phyloP scores from a whole-genome alignment of 805 yeast species.

The Candida krabiensis region DNA sequence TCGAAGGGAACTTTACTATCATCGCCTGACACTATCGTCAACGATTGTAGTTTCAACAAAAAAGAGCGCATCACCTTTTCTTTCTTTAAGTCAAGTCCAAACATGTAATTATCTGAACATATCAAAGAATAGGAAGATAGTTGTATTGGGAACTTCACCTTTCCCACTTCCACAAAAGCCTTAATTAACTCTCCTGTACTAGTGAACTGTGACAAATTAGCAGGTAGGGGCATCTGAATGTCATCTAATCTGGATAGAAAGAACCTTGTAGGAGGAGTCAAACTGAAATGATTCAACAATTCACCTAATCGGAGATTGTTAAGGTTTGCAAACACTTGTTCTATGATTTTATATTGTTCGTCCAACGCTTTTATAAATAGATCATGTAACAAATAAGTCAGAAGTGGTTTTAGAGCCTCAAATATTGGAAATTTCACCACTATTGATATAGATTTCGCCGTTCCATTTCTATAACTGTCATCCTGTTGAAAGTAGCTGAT shows the following conservation, averaged over 20 bases:
- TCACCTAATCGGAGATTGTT: conserved; percentile 28
- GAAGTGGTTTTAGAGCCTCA: conserved; percentile 48
- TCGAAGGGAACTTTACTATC: conserved; percentile 4
- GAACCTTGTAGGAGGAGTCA: conserved; percentile 19
- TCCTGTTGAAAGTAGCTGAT: conserved; percentile 30
- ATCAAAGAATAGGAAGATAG: conserved; percentile 29
- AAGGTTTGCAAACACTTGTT: conserved; percentile 15
- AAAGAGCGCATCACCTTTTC: conserved; percentile 24
- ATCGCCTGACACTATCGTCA: neutral
- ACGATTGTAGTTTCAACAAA: conserved; percentile 11
- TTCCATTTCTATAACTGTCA: conserved; percentile 39
- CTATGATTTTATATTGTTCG: conserved; percentile 7
- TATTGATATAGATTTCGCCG: conserved; percentile 46
- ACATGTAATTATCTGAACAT: conserved; percentile 24
- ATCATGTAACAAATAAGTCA: conserved; percentile 45
- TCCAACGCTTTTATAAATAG: conserved; percentile 28
- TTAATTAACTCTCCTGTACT: conserved; percentile 22
- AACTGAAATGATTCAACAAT: conserved; percentile 21
- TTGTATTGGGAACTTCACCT: conserved; percentile 30
- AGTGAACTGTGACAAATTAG: conserved; percentile 11
- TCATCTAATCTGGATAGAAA: conserved; percentile 24
- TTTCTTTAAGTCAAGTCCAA: conserved; percentile 33
- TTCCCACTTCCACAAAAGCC: conserved; percentile 21
- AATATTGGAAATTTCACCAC: conserved; percentile 44
- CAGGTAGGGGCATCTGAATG: conserved; percentile 10